Evolutionary conservation across 768 basidiomycete genomes (phyloP), one percentile per base, ranked within the genome.

Genomic region (Russula sp.): DNA sequence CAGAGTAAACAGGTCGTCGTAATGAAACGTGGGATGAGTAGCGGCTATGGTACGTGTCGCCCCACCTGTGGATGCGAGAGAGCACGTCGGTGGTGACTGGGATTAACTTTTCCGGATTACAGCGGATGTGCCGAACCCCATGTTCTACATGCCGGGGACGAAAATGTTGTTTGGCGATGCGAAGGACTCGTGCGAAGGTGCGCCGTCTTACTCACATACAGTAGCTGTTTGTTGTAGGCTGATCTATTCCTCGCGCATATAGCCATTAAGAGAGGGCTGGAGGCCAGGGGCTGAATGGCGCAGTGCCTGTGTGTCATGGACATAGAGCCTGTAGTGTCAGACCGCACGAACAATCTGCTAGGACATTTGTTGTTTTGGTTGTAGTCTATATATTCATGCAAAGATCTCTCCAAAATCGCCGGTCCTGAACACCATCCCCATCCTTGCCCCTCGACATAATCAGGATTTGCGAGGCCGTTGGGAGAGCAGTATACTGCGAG

Each of bases 121-220:
- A 89, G 91, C 93, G 57, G 91, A 94, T 71, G 91, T 94, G 10
- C 92, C 90, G 11, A 94, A 94, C 72, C 92, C 92, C 20, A 89
- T 94, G 87, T 94, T 94, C 79, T 94, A 89, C 74, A 91, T 92
- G 87, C 83, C 86, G 22, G 86, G 87, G 50, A 89, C 92, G 27
- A 89, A 87, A 76, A 94, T 94, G 93, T 69, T 94, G 65, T 94
- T 94, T 68, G 92, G 93, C 49, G 93, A 94, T 73, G 93, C 93
- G 39, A 93, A 92, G 71, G 88, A 90, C 69, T 89, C 88, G 35
- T 94, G 92, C 68, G 93, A 94, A 73, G 91, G 89, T 88, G 44
- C 11, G 68, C 27, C 2, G 6, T n/a, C 40, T 47, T 39, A 14
- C 7, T 14, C 35, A 22, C 40, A 7, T 60, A 9, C 14, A 9